Evolutionary conservation across 306 rosid genomes (phyloP), one percentile per base, ranked within the genome.

Genomic region (Vigna trinervia): DNA sequence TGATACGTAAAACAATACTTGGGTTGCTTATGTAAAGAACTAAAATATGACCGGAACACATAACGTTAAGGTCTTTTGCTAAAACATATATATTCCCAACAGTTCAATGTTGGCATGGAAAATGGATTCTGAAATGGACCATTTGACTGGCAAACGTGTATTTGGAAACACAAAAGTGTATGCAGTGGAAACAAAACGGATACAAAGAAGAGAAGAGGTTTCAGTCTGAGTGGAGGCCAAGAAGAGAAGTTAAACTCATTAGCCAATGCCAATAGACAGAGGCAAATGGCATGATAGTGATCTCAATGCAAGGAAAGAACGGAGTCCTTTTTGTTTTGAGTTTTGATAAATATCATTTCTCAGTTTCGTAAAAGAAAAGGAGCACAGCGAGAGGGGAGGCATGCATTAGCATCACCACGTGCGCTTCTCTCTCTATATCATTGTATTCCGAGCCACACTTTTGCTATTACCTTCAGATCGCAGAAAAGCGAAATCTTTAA

Each of bases 361-460:
- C 51, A 63, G 59, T 74, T 75, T 32, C 36, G 73, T 3, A 74
- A 74, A 54, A 58, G 15, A 54, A 62, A 61, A 50, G 41, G 41
- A 41, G 61, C 78, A 52, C 13, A 45, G 59, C 69, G 80, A 65
- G 69, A 73, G 62, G 50, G 58, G 39, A 73, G 83, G 78, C 83
- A 84, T 88, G 87, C 84, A 86, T 53, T 47, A 47, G 89, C 87
- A 84, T 63, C 28, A 36, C 86, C 93, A 91, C 90, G 90, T 91
- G 87, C 92, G 57, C 56, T 70, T 84, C 86, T 77, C 77, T 78
- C 81, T 70, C 84, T 48, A 30, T 34, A 50, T 67, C 84, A 70
- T 81, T 72, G 82, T 81, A 45, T 84, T 79, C 75, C 64, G 84
- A 34, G 85, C 75, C 81, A 53, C 79, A 48, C 54, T 36, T 53